Evolutionary conservation across 2,329 filamentous ascomycete species (phyloP).

Genomic region (Xylaria sp.): DNA sequence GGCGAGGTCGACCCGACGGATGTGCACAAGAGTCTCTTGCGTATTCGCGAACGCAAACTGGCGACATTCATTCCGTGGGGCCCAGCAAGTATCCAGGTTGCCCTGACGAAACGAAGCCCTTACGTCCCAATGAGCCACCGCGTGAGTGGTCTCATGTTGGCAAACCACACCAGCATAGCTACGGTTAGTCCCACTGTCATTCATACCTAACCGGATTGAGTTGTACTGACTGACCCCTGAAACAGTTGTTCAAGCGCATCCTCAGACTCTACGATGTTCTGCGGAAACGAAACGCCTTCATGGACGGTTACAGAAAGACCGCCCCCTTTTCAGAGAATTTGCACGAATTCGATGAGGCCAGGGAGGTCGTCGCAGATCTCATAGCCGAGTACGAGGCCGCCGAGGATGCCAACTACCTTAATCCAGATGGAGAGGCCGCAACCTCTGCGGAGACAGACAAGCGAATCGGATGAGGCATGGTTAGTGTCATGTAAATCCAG

Average conservation of each 20-base stretch:
- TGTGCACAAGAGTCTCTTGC: slow-evolving; percentile 94
- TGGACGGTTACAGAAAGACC: slow-evolving; percentile 95
- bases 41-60: slow-evolving; percentile 87
- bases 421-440: slow-evolving; percentile 56
- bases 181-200: slow-evolving; percentile 51
- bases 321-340: slow-evolving; percentile 88
- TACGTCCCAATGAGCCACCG: slow-evolving; percentile 92
- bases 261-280: slow-evolving; percentile 88
- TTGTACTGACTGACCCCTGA: not conserved
- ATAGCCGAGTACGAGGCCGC: slow-evolving; percentile 95
- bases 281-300: slow-evolving; percentile 92
- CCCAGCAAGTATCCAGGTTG: slow-evolving; percentile 94
- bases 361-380: slow-evolving; percentile 83
- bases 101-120: slow-evolving; percentile 90
- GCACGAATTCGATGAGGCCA: slow-evolving; percentile 90
- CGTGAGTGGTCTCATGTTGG: slow-evolving; percentile 93
- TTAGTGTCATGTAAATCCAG: not conserved
- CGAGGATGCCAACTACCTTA: slow-evolving; percentile 84
- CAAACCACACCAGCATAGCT: slow-evolving; percentile 95
- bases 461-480: slow-evolving; percentile 36
- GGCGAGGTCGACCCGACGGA: slow-evolving; percentile 97
- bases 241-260: slow-evolving; percentile 82
- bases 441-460: slow-evolving; percentile 51
- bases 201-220: not conserved
- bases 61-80: slow-evolving; percentile 99